Evolutionary conservation across 164 flowering plant species (phyloP), one percentile per base, ranked within the genome.

Genomic region (Paratinospora sagittata): DNA sequence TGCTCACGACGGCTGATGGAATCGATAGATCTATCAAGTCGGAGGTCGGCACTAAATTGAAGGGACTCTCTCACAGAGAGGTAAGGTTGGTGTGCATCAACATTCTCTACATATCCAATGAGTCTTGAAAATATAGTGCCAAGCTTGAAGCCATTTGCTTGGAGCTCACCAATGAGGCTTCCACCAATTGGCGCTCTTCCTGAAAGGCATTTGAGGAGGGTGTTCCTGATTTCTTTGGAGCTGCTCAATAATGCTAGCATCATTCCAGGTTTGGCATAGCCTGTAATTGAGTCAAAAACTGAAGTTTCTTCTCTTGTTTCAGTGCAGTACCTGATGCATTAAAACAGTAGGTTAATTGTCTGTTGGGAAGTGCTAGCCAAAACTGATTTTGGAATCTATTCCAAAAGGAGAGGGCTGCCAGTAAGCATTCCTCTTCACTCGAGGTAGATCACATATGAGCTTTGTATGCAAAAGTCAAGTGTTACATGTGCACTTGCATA

Each of bases 61-160:
- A 78, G 78, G 43, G 81, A 75, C 72, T 78, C 81, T 37, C 74
- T 74, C 57, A 78, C 76, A n/a, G 81, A 75, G 66, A 78, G 81
- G 69, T 75, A 78, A 24, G 73, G 76, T 45, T 75, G 81, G 75
- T 78, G 81, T 24, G 78, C 81, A 33, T 78, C 78, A 8, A 72
- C 71, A 70, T 69, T 69, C 73, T 75, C 81, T 33, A 72, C 81
- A 69, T 72, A 75, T 27, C 81, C 78, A 23, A 66, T 55, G 43
- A 75, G 26, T 69, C 76, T 65, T 27, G 78, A 72, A 43, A 52
- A 74, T 21, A 69, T 27, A 7, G 60, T 33, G 16, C 72, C 60
- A 36, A 24, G 26, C 30, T 60, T 43, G 69, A 58, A 64, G 23
- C 71, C 75, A 72, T 75, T 72, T 52, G 71, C 74, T 17, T 24